Conservation (phyloP, 345 rosid genomes). For the Microthlaspi erraticum region DNA sequence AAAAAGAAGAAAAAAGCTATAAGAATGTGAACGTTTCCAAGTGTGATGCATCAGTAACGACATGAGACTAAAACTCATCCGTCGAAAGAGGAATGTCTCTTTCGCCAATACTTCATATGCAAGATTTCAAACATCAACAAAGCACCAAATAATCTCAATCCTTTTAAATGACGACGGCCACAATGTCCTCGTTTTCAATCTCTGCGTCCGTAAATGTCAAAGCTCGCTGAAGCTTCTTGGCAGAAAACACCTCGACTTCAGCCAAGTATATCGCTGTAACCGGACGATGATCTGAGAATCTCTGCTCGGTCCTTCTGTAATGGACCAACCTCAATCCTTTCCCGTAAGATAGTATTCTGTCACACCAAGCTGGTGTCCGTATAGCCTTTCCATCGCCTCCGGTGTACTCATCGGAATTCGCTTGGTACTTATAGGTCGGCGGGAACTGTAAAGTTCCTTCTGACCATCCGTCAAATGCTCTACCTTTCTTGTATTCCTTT, state of each 20-base stretch:
- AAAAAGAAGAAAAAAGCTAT: conserved; percentile 15
- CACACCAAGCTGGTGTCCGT: conserved; percentile 94
- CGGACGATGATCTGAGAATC: conserved; percentile 92
- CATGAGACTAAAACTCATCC: conserved; percentile 30
- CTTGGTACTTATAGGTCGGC: conserved; percentile 92
- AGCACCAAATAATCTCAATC: conserved; percentile 13
- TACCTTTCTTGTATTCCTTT: conserved; percentile 74
- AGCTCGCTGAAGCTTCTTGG: conserved; percentile 79
- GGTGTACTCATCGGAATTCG: conserved; percentile 71
- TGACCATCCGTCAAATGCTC: conserved; percentile 91
- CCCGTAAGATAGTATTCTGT: conserved; percentile 79
- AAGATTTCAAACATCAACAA: conserved; percentile 35
- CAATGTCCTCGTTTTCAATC: conserved; percentile 60
- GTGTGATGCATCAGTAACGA: conserved; percentile 46
- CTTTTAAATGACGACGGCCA: conserved; percentile 25
- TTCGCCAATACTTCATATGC: conserved; percentile 47
- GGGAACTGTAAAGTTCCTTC: conserved; percentile 80
- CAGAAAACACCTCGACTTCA: conserved; percentile 84
- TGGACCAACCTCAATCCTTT: conserved; percentile 78
- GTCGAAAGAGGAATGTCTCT: conserved; percentile 36
- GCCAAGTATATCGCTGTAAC: conserved; percentile 80
- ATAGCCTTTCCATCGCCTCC: conserved; percentile 72
- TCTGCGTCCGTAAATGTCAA: conserved; percentile 91
- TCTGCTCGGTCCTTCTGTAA: conserved; percentile 74
- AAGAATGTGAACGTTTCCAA: conserved; percentile 16